Conservation (phyloP, 257 asterid species). For the Agastache rugosa region DNA sequence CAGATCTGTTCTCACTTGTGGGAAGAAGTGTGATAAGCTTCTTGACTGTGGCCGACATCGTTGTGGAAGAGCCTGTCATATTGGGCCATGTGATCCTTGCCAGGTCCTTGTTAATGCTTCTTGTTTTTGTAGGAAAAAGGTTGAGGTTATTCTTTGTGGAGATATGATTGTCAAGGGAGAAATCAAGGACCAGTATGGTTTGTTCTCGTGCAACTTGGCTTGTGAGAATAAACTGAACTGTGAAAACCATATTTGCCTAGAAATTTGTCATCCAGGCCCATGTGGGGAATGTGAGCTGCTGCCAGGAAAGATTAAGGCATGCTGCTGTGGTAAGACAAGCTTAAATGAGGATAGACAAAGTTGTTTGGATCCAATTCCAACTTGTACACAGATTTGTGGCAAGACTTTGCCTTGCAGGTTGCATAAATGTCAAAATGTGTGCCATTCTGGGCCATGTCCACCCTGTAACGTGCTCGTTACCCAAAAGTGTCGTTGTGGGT, state of each 20-base stretch:
- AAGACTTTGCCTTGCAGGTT: conserved; percentile 78
- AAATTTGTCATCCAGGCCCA: conserved; percentile 90
- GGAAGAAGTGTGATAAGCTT: conserved; percentile 81
- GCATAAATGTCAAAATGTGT: conserved; percentile 69
- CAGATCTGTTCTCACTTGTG: conserved; percentile 84
- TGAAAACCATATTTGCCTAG: conserved; percentile 76
- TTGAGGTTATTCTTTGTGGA: conserved; percentile 78
- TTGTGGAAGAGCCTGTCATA: conserved; percentile 78
- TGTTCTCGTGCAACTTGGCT: conserved; percentile 70
- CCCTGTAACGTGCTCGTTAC: conserved; percentile 77
- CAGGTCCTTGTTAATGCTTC: conserved; percentile 72
- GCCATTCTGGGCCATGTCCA: conserved; percentile 83
- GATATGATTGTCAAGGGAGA: conserved; percentile 83
- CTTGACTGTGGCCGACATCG: conserved; percentile 86
- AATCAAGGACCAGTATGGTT: conserved; percentile 67
- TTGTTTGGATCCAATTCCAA: conserved; percentile 90
- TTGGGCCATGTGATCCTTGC: conserved; percentile 90
- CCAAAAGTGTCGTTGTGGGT: conserved; percentile 89
- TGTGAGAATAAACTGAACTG: conserved; percentile 77
- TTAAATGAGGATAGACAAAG: conserved; percentile 63
- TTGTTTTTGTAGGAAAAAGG: conserved; percentile 87
- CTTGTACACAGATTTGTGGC: conserved; percentile 73
- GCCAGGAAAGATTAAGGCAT: conserved; percentile 69
- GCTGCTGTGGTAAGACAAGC: conserved; percentile 90
- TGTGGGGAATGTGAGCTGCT: conserved; percentile 84